Conservation (phyloP, 2,329 filamentous ascomycete species). For the Acarospora socialis region DNA sequence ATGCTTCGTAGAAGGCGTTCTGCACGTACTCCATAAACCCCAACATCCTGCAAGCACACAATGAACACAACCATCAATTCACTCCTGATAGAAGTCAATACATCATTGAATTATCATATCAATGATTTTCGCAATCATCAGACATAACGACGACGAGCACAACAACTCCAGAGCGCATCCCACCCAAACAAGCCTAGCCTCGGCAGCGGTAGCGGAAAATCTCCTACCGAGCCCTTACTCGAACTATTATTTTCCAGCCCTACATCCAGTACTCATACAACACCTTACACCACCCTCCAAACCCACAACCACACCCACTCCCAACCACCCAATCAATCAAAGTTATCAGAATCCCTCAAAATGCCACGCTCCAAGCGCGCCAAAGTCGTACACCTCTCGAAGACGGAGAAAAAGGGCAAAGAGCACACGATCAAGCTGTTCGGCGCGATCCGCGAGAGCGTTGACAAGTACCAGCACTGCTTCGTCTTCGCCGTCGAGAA, state of each 20-base stretch:
- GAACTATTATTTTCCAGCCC: too few species aligned
- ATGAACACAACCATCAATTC: background rate
- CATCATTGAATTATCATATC: background rate
- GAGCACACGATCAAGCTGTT: constrained; percentile 77
- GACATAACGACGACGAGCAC: too few species aligned
- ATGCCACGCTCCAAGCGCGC: constrained; percentile 96
- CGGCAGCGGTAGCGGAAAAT: too few species aligned
- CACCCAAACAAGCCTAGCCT: background rate
- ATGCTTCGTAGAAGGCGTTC: constrained; percentile 72
- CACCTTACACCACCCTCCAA: too few species aligned
- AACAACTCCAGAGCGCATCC: background rate
- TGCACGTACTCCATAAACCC: constrained; percentile 97
- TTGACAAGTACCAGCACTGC: constrained; percentile 76
- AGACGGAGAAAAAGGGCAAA: constrained; percentile 59
- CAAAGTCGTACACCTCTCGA: constrained; percentile 14
- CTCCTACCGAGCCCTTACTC: too few species aligned
- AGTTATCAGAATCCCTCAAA: constrained; percentile 17
- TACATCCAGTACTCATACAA: too few species aligned
- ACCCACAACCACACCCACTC: too few species aligned
- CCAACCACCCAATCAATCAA: too few species aligned
- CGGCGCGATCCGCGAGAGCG: constrained; percentile 69
- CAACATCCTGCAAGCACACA: constrained; percentile 47
- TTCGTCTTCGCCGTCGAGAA: constrained; percentile 92
- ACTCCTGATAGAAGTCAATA: background rate
- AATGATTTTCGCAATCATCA: too few species aligned